Evolutionary conservation across 495 filamentous ascomycete species (phyloP).

Genomic region (Physcia stellaris): DNA sequence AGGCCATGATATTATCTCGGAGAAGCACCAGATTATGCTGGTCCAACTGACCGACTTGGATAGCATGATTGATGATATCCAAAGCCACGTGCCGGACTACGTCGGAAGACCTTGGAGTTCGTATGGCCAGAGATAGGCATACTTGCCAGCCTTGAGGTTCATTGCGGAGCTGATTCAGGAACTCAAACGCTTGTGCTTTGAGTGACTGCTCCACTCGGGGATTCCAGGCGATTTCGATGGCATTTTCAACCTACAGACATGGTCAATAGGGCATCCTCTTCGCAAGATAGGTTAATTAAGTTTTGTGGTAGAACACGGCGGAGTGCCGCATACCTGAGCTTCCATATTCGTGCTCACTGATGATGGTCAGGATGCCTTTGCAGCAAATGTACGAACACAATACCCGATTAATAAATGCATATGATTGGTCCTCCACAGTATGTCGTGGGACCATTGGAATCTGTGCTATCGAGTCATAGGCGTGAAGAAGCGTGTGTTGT

Average conservation of each 20-base stretch:
- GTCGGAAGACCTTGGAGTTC: constrained; percentile 65
- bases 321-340: no score
- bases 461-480: constrained; percentile 12
- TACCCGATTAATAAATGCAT: no score
- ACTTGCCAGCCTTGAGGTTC: constrained; percentile 74
- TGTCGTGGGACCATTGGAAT: not conserved
- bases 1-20: constrained; percentile 62
- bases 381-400: no score
- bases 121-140: constrained; percentile 71
- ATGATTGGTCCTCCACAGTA: no score
- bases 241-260: constrained; percentile 61
- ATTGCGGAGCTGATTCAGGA: constrained; percentile 64
- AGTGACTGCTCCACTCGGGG: constrained; percentile 57
- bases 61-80: constrained; percentile 82
- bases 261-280: no score
- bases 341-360: no score
- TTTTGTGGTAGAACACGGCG: no score
- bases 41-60: constrained; percentile 60
- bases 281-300: no score
- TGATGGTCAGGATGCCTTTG: no score
- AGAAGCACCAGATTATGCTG: constrained; percentile 52
- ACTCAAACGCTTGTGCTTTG: constrained; percentile 77
- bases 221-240: constrained; percentile 82
- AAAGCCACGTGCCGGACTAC: constrained; percentile 77
- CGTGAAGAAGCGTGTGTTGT: constrained; percentile 2